These are phyloP conservation scores for Pythium biforme DNA, from an alignment of 352 stramenopile genomes.

Conservation along the genomic window DNA sequence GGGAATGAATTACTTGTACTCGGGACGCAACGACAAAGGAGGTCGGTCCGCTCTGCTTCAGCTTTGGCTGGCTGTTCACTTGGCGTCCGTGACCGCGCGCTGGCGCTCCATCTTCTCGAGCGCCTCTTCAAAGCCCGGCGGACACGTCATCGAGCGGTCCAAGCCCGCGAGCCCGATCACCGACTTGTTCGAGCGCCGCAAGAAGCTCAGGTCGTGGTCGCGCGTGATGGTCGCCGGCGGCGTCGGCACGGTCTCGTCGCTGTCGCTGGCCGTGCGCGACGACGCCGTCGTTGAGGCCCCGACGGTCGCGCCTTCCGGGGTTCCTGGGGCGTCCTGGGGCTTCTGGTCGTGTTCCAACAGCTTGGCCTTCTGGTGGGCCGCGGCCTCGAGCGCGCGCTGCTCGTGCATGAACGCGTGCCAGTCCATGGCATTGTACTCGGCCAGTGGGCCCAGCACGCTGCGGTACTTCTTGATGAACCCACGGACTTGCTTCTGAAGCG, in stretches of 20 bases:
- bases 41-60: too few species aligned
- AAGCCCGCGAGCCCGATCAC: conserved; percentile 58
- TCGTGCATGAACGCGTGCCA: conserved; percentile 86
- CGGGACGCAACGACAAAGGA: not conserved
- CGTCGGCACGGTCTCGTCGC: conserved; percentile 17
- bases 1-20: not conserved
- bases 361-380: conserved; percentile 34
- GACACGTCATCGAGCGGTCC: conserved; percentile 78
- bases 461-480: conserved; percentile 79
- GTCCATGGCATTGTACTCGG: conserved; percentile 70
- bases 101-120: conserved; percentile 27
- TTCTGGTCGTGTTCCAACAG: not conserved
- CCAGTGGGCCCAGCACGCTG: conserved; percentile 55
- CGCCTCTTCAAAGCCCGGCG: conserved; percentile 68
- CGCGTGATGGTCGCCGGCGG: conserved; percentile 67
- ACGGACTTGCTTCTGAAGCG: conserved; percentile 75
- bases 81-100: conserved; percentile 3
- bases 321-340: not conserved
- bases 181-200: conserved; percentile 73
- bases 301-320: not conserved
- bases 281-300: not conserved
- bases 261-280: not conserved
- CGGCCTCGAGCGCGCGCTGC: conserved; percentile 37
- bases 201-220: conserved; percentile 77
- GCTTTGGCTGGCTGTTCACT: too few species aligned